A percentile compares a stretch with the other conserved stretches of the same genome.
phyloP scores from a whole-genome alignment of 2,329 filamentous ascomycete species.

The Verticillium klebahnii region DNA sequence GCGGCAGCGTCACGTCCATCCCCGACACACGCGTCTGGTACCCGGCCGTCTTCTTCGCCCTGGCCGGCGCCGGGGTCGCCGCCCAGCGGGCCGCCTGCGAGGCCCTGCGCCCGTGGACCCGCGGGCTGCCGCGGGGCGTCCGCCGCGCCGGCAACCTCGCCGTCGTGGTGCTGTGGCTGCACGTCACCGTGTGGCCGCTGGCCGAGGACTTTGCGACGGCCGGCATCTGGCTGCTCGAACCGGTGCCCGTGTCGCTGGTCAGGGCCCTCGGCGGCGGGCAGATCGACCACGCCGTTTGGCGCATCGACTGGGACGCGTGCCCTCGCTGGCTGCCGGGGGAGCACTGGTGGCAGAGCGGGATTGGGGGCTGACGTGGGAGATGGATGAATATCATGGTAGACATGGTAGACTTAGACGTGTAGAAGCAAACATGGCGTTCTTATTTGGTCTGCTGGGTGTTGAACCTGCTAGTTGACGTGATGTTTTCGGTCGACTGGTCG shows the following conservation, averaged over 20 bases:
- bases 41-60: constrained; percentile 65
- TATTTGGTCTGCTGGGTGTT: too few relatives aligned
- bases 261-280: constrained; percentile 61
- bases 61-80: constrained; percentile 63
- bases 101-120: constrained; percentile 25
- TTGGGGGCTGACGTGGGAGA: constrained; percentile 13
- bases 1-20: constrained; percentile 64
- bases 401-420: too few relatives aligned
- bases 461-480: too few relatives aligned
- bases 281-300: constrained; percentile 59
- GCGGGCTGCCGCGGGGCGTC: constrained; percentile 36
- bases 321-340: constrained; percentile 53
- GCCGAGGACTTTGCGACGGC: constrained; percentile 70
- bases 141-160: constrained; percentile 54
- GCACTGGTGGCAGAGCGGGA: constrained; percentile 55
- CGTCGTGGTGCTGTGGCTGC: constrained; percentile 64
- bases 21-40: constrained; percentile 44
- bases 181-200: constrained; percentile 59
- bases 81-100: constrained; percentile 45
- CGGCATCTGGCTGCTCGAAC: constrained; percentile 78
- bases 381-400: too few relatives aligned
- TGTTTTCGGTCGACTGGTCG: too few relatives aligned
- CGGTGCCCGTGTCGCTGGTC: constrained; percentile 70
- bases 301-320: constrained; percentile 54
- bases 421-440: too few relatives aligned